Conservation (phyloP, 768 basidiomycete species). For the Termitomyces sp. region DNA sequence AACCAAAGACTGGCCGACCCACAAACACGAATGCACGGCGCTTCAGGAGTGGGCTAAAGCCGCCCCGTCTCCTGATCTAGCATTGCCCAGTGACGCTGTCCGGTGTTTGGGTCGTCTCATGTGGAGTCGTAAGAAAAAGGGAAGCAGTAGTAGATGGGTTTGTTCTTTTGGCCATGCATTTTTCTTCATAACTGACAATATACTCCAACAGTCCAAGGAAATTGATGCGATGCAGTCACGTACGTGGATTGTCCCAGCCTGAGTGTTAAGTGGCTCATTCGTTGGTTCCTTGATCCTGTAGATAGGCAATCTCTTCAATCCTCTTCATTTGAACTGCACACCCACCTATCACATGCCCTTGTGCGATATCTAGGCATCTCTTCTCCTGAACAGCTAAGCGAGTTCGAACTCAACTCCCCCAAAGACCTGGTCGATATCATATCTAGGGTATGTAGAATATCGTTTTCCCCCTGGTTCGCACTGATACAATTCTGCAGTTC, state of each 20-base stretch:
- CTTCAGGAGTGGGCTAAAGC: constrained; percentile 50
- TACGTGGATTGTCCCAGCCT: constrained; percentile 18
- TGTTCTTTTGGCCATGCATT: constrained; percentile 13
- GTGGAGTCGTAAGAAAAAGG: constrained; percentile 55
- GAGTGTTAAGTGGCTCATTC: background rate
- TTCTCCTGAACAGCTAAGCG: constrained; percentile 51
- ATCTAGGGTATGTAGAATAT: constrained; percentile 48
- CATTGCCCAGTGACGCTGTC: constrained; percentile 71
- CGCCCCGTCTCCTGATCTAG: constrained; percentile 39
- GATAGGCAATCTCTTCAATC: constrained; percentile 52
- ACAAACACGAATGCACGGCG: constrained; percentile 75
- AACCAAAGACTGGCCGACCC: constrained; percentile 63
- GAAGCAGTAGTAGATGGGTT: constrained; percentile 54
- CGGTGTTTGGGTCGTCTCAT: constrained; percentile 73
- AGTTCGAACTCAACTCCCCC: constrained; percentile 50
- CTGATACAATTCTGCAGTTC: constrained; percentile 48
- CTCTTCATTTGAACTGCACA: constrained; percentile 47
- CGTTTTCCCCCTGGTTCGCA: constrained; percentile 1
- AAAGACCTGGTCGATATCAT: constrained; percentile 64
- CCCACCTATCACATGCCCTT: constrained; percentile 68
- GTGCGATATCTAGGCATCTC: constrained; percentile 62
- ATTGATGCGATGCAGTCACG: constrained; percentile 73
- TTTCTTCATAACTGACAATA: background rate
- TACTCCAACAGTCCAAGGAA: constrained; percentile 44
- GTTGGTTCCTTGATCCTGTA: constrained; percentile 18